A percentile compares a stretch with the other conserved stretches of the same genome.
These are phyloP conservation scores for Fusarium graminum DNA, from an alignment of 2,329 filamentous ascomycete species.

Conservation along the genomic window DNA sequence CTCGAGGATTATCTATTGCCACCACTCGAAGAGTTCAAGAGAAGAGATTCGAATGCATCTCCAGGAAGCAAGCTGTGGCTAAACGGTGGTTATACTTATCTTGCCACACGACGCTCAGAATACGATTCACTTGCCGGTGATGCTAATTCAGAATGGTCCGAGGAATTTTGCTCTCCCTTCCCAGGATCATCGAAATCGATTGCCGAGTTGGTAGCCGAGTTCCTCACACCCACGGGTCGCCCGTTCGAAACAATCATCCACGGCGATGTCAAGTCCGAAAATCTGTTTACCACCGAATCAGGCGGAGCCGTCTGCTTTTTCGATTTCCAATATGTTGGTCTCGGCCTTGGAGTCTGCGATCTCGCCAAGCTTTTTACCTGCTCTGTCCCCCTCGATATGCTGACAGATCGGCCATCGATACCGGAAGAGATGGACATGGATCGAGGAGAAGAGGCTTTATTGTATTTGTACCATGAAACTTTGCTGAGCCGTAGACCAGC, in stretches of 20 bases:
- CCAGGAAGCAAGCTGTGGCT: constrained; percentile 63
- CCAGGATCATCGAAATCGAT: constrained; percentile 52
- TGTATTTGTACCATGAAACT: constrained; percentile 62
- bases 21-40: constrained; percentile 66
- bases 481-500: constrained; percentile 49
- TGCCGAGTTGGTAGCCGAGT: constrained; percentile 66
- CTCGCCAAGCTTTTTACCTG: constrained; percentile 76
- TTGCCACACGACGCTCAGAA: constrained; percentile 71
- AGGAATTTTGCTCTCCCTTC: constrained; percentile 59
- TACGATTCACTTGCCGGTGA: constrained; percentile 63
- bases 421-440: constrained; percentile 62
- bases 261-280: constrained; percentile 78
- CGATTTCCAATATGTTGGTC: constrained; percentile 77
- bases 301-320: constrained; percentile 71
- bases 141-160: constrained; percentile 66
- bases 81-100: constrained; percentile 77
- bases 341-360: constrained; percentile 75
- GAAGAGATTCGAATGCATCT: constrained; percentile 39
- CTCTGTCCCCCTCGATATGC: constrained; percentile 69
- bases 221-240: constrained; percentile 62
- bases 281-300: constrained; percentile 68
- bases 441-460: constrained; percentile 62
- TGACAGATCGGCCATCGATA: constrained; percentile 54
- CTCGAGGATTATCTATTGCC: constrained; percentile 61
- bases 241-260: constrained; percentile 71